A percentile compares a stretch with the other conserved stretches of the same genome.
phyloP scores from a whole-genome alignment of 805 yeast species.

The Ogataea nitratoaversa region DNA sequence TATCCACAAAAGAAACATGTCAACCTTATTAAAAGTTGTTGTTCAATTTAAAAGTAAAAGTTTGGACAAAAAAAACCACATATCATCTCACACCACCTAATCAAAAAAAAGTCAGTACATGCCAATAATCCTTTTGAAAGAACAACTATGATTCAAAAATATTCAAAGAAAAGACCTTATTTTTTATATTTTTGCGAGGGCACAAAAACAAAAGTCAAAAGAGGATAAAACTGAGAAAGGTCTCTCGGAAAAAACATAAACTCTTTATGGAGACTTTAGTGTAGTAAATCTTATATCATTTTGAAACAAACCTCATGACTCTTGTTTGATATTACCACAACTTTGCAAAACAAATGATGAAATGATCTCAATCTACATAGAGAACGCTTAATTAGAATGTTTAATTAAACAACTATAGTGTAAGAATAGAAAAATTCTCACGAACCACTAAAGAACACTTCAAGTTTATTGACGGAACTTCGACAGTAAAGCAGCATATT shows the following conservation, averaged over 20 bases:
- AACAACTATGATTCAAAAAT: neutral
- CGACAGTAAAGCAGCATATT: neutral
- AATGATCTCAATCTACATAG: too few species aligned
- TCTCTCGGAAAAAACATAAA: constrained; percentile 1
- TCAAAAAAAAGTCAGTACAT: too few species aligned
- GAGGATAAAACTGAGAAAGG: neutral
- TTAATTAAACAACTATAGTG: too few species aligned
- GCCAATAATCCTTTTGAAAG: constrained; percentile 4
- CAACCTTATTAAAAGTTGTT: neutral
- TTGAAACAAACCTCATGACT: too few species aligned
- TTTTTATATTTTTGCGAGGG: neutral
- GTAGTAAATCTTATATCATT: too few species aligned
- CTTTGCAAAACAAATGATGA: too few species aligned
- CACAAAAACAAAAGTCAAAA: neutral
- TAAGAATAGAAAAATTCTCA: too few species aligned
- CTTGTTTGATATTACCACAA: too few species aligned
- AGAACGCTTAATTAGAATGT: too few species aligned
- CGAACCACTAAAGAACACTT: neutral
- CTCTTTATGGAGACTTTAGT: too few species aligned
- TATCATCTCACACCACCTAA: neutral
- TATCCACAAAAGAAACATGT: neutral
- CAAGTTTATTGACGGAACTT: neutral
- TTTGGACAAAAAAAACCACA: neutral
- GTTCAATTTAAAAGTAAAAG: neutral
- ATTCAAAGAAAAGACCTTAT: constrained; percentile 12